phyloP scores from a whole-genome alignment of 2,329 filamentous ascomycete species.

The Helotiales sp. region DNA sequence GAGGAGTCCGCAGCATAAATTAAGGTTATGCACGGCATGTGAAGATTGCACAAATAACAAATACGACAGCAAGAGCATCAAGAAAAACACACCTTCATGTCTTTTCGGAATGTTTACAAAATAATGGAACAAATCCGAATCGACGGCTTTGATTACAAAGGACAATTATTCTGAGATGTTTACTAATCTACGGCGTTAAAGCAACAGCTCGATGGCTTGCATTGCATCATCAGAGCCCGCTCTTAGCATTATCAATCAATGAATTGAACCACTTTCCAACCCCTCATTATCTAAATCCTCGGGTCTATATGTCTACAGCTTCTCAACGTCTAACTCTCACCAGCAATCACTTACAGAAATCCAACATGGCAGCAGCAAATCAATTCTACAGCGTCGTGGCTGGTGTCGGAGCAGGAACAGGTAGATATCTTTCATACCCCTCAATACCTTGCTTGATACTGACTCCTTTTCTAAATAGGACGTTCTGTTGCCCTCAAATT shows the following conservation, averaged over 20 bases:
- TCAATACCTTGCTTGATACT: background rate
- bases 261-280: background rate
- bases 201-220: background rate
- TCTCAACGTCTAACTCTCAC: constrained; percentile 14
- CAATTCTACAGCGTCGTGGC: constrained; percentile 68
- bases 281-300: background rate
- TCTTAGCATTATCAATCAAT: constrained; percentile 3
- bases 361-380: constrained; percentile 28
- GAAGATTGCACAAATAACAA: background rate
- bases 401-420: constrained; percentile 71
- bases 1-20: background rate
- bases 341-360: constrained; percentile 10
- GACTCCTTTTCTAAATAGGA: constrained; percentile 34
- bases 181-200: background rate
- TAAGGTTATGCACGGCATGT: background rate
- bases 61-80: background rate
- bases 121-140: background rate
- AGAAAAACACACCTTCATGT: background rate
- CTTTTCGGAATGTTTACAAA: background rate
- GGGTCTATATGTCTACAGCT: constrained; percentile 14
- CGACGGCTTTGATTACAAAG: constrained; percentile 2
- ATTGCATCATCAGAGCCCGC: constrained; percentile 6
- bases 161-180: background rate
- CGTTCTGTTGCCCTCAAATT: constrained; percentile 56
- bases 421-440: constrained; percentile 35